Percentiles rank a stretch among this genome's conserved stretches.
These are phyloP conservation scores for Cutaneotrichosporon mucoides DNA, from an alignment of 1,284 basidiomycete genomes.

Conservation along the genomic window DNA sequence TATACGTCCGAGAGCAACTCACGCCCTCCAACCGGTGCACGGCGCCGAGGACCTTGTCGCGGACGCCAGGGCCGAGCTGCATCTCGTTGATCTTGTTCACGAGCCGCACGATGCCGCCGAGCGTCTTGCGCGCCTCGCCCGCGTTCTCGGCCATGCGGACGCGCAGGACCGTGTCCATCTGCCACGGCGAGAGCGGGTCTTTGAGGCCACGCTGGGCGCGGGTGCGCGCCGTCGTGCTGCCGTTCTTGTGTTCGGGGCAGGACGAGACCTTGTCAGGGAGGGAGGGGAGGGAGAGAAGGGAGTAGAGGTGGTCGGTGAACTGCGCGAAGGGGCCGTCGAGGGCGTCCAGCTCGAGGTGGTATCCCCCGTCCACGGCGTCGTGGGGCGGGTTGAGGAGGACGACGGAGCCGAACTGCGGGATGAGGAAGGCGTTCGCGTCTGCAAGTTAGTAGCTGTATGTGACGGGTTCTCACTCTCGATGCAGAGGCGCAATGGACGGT, in stretches of 20 bases:
- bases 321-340: constrained; percentile 62
- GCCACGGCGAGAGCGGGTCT: constrained; percentile 55
- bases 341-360: constrained; percentile 29
- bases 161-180: constrained; percentile 71
- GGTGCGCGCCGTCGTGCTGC: not conserved
- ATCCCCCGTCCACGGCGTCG: constrained; percentile 9
- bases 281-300: constrained; percentile 70
- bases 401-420: constrained; percentile 95
- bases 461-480: constrained; percentile 53
- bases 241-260: constrained; percentile 7
- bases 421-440: constrained; percentile 60
- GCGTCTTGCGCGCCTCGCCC: constrained; percentile 63
- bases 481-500: constrained; percentile 65
- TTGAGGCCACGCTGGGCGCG: constrained; percentile 6
- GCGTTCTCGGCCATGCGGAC: constrained; percentile 68
- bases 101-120: constrained; percentile 73
- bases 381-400: constrained; percentile 65
- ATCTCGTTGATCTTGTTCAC: constrained; percentile 82
- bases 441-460: not conserved
- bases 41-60: constrained; percentile 64
- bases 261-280: constrained; percentile 51
- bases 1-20: constrained; percentile 20
- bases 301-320: constrained; percentile 70
- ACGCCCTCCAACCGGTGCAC: constrained; percentile 68
- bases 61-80: constrained; percentile 75